Percentiles rank a stretch among this genome's conserved stretches.
Evolutionary conservation across 2,329 filamentous ascomycete species (phyloP).

Genomic region (Colletotrichum brevisporum): DNA sequence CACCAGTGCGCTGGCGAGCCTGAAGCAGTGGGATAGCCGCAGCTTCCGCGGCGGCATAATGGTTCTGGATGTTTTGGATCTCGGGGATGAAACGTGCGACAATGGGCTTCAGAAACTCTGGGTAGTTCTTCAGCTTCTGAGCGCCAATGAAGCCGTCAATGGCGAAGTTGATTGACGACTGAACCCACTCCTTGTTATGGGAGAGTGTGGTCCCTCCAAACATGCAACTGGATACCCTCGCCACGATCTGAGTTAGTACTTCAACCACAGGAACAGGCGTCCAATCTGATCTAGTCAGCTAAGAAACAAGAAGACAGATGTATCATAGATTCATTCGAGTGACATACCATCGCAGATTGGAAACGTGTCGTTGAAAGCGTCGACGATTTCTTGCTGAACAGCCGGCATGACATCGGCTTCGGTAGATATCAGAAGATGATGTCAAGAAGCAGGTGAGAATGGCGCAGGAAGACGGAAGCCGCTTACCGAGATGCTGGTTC

Average conservation of each 20-base stretch:
- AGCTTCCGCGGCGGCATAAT: slow-evolving; percentile 43
- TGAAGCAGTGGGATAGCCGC: slow-evolving; percentile 47
- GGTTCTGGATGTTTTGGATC: slow-evolving; percentile 46
- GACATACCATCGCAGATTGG: slow-evolving; percentile 1
- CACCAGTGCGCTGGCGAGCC: slow-evolving; percentile 36
- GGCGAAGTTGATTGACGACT: slow-evolving; percentile 47
- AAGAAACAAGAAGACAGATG: slow-evolving; percentile 29
- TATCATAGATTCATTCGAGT: rapidly evolving
- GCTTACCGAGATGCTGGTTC: slow-evolving; percentile 41
- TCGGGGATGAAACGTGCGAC: slow-evolving; percentile 45
- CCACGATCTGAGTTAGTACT: slow-evolving; percentile 45
- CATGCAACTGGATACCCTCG: slow-evolving; percentile 48
- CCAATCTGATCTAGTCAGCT: slow-evolving; percentile 42
- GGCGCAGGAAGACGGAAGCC: not conserved
- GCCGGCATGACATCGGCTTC: slow-evolving; percentile 1
- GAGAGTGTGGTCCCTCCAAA: slow-evolving; percentile 45
- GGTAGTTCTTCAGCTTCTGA: slow-evolving; percentile 41
- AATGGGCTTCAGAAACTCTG: slow-evolving; percentile 45
- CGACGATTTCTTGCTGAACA: slow-evolving; percentile 5
- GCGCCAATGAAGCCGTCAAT: slow-evolving; percentile 48
- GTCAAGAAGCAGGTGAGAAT: not conserved
- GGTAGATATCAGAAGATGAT: not conserved
- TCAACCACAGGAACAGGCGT: slow-evolving; percentile 44
- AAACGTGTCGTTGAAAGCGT: slow-evolving; percentile 9
- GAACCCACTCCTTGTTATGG: slow-evolving; percentile 48